These are phyloP conservation scores for Nectriaceae sp. DNA, from an alignment of 2,329 filamentous ascomycete species.

Conservation along the genomic window DNA sequence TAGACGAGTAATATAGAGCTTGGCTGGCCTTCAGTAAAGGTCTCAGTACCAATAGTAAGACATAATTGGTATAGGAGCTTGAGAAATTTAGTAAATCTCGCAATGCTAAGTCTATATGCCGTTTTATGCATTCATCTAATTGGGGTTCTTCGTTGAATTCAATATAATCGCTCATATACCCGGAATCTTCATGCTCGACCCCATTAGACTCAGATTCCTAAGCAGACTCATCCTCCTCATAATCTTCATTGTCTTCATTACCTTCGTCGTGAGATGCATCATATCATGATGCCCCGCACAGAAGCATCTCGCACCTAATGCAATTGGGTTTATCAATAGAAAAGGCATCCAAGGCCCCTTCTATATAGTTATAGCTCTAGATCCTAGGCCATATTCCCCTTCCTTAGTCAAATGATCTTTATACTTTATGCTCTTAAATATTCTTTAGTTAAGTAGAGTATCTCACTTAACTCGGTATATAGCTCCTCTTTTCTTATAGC, in stretches of 20 bases:
- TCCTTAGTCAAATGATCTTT: neutral
- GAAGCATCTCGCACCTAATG: neutral
- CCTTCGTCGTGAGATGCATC: neutral
- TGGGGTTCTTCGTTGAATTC: neutral
- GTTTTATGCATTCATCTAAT: neutral
- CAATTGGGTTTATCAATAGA: neutral
- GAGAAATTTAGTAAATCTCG: neutral
- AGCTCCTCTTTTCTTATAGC: neutral
- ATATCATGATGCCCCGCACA: neutral
- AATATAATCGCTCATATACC: neutral
- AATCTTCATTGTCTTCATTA: neutral
- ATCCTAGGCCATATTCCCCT: neutral
- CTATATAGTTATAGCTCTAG: neutral
- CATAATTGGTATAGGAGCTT: conserved; percentile 3
- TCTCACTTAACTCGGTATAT: neutral
- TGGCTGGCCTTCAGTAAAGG: neutral
- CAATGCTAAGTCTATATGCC: neutral
- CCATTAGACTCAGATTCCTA: neutral
- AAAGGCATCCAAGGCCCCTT: neutral
- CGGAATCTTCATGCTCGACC: neutral
- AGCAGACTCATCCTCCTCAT: neutral
- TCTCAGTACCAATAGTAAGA: neutral
- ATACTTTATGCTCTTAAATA: neutral
- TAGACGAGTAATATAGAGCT: conserved; percentile 1
- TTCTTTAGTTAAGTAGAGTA: neutral